Evolutionary conservation across 2,329 filamentous ascomycete species (phyloP), one percentile per base, ranked within the genome.

Genomic region (Amesomyces nigricolor): DNA sequence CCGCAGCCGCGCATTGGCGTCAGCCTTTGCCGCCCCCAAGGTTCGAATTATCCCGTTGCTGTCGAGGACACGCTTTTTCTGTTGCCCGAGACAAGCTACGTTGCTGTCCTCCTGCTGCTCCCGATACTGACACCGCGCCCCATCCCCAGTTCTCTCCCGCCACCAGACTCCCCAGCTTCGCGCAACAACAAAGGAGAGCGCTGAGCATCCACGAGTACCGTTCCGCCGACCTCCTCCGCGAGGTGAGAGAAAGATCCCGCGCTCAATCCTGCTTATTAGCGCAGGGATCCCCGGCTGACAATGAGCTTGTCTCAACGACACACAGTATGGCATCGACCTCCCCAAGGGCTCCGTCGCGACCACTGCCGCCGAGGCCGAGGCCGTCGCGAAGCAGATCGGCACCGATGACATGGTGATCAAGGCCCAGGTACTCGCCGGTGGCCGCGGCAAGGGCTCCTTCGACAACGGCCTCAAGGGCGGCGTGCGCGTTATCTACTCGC

Each of bases 361-460:
- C 73, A 87, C 78, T 61, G 83, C 88, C 47, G 83, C 86, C 68
- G 94, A 97, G 80, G 94, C 94, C 64, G 92, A 96, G 82, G 79
- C 83, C 67, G 83, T 97, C 68, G 94, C 94, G 57, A 91, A 92
- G 78, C 78, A 86, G 64, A 94, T 99, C 70, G 88, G 90, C 79
- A 87, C 82, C 67, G 92, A 95, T 71, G 94, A 99, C 74, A 92
- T 96, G 85, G 94, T 99, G 66, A 97, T 99, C 83, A 99, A 99
- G 84, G 94, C 94, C 61, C 94, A 99, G 80, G 94, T 99, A 59
- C 88, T 99, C 61, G 94, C 94, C 61, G 94, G 94, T 76, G 94
- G 94, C 63, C 88, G 94, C 79, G 94, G 94, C 77, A 99, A 99
- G 82, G 94, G 94, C 66, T 87, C 85, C 67, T 99, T 99, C 72